Evolutionary conservation across 345 rosid species (phyloP), one percentile per base, ranked within the genome.

Genomic region (Aquilaria malaccensis): DNA sequence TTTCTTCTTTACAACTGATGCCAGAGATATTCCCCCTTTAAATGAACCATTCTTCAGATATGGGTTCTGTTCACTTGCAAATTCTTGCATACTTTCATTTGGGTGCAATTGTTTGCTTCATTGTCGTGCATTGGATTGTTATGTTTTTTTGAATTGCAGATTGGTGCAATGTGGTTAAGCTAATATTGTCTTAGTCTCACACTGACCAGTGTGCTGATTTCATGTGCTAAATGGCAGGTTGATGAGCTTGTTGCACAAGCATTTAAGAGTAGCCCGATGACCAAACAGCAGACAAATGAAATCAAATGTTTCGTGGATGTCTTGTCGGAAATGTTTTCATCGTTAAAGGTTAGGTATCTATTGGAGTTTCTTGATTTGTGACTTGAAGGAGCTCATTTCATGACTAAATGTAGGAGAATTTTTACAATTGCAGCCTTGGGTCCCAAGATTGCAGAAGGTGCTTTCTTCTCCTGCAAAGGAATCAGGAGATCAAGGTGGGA

Each of bases 191-290:
- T 22, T 64, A 29, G 41, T 12, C 1, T 13, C 30, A 33, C 41
- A 7, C 7, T 13, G 22, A 22, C 22, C 22, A 22, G 22, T 22
- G 22, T 22, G 37, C 63, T 59, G 13, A 55, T 63, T 54, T 50
- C 15, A 55, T 30, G 31, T 30, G 30, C 50, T 52, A 37, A 15
- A 13, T 69, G 49, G 52, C 74, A 94, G 99, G 80, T 94, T 59
- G 96, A 94, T 79, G 88, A 86, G 65, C 84, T 94, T 50, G 85
- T 90, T 78, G 88, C 70, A 13, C 75, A 81, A 82, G 89, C 95
- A 60, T 70, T 81, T 57, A 71, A 83, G 59, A 52, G 71, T 50
- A 78, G 77, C 65, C 59, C 63, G 7, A 53, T 66, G 14, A 69
- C 72, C 78, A 72, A 76, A 76, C 56, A 72, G n/a, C 89, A 85